Evolutionary conservation across 495 filamentous ascomycete genomes (phyloP).

Genomic region (Xylaria castorea): DNA sequence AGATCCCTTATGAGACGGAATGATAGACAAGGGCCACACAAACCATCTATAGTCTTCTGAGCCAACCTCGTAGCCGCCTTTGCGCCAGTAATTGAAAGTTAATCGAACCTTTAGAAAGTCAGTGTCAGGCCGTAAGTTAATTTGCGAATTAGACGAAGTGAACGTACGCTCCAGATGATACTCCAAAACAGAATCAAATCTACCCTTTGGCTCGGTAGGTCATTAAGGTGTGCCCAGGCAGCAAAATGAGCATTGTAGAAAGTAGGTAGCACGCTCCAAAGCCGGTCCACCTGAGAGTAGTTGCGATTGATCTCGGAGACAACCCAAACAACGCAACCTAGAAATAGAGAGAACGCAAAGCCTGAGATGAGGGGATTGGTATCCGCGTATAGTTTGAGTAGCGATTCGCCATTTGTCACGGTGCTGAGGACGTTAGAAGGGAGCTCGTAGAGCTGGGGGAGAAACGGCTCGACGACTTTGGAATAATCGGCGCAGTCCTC

Average conservation of each 20-base stretch:
- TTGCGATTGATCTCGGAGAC: constrained; percentile 85
- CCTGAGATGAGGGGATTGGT: constrained; percentile 89
- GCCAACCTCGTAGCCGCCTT: constrained; percentile 86
- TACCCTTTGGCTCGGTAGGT: constrained; percentile 73
- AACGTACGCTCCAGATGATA: constrained; percentile 80
- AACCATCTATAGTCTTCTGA: constrained; percentile 95
- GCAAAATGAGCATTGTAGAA: constrained; percentile 89
- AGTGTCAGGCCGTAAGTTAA: constrained; percentile 9
- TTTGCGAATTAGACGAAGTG: background rate
- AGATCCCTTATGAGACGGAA: constrained; percentile 18
- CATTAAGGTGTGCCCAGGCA: constrained; percentile 75
- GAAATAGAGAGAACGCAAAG: constrained; percentile 70
- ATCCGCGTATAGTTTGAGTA: constrained; percentile 73
- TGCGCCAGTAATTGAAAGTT: constrained; percentile 97
- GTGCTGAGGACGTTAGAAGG: constrained; percentile 66
- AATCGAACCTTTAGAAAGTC: constrained; percentile 58
- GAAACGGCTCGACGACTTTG: constrained; percentile 73
- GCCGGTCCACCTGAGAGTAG: constrained; percentile 91
- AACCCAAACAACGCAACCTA: constrained; percentile 73
- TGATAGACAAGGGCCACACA: constrained; percentile 15
- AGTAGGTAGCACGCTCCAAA: constrained; percentile 88
- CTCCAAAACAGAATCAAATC: constrained; percentile 77
- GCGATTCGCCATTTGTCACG: constrained; percentile 58
- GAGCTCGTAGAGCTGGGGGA: constrained; percentile 77
- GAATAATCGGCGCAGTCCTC: constrained; percentile 75